Percentiles rank a stretch among this genome's conserved stretches.
These are phyloP conservation scores for Penicillium decumbens DNA, from an alignment of 2,329 filamentous ascomycete species.

Conservation along the genomic window DNA sequence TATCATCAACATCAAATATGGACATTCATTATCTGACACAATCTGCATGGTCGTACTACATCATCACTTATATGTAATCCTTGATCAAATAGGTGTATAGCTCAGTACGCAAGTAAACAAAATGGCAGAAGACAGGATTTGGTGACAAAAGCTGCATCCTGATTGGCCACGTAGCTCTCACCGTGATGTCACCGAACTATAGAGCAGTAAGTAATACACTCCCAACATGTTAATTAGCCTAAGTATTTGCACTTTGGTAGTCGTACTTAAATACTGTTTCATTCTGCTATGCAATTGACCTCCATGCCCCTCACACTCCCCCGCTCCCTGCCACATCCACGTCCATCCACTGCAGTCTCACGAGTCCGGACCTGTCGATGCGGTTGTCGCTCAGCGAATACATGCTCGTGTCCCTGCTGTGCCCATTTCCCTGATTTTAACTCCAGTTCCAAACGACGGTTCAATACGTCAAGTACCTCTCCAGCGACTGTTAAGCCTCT, in stretches of 20 bases:
- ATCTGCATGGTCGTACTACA: not conserved
- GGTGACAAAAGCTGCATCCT: not conserved
- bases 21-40: not conserved
- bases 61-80: not conserved
- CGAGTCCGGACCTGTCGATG: slow-evolving; percentile 16
- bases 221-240: not conserved
- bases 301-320: slow-evolving; percentile 5
- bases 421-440: slow-evolving; percentile 15
- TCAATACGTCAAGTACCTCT: not conserved
- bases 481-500: not conserved
- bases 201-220: not conserved
- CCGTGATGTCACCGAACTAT: not conserved
- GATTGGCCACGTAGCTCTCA: not conserved
- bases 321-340: slow-evolving; percentile 7
- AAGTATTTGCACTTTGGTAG: too few species aligned
- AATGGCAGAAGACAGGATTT: not conserved
- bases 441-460: not conserved
- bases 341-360: slow-evolving; percentile 7
- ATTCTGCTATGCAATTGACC: not conserved
- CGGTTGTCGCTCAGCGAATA: slow-evolving; percentile 18
- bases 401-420: slow-evolving; percentile 25
- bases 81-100: not conserved
- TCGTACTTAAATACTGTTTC: not conserved
- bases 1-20: not conserved
- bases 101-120: not conserved